phyloP scores from a whole-genome alignment of 176 grass and related monocot species.

The Microstegium vimineum region DNA sequence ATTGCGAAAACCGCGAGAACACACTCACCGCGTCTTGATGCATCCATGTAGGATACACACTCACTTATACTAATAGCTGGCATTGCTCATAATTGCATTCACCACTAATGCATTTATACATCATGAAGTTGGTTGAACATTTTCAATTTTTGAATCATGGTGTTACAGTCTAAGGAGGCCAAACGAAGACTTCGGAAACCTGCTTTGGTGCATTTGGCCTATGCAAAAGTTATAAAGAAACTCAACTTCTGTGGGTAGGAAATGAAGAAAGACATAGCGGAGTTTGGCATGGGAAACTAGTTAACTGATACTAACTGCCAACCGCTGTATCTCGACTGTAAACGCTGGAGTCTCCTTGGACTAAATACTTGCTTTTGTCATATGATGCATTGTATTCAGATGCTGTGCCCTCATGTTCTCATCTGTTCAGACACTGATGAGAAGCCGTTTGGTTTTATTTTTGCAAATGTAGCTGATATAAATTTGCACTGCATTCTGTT shows the following conservation, averaged over 20 bases:
- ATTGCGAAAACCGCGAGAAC: background rate
- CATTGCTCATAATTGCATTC: no score
- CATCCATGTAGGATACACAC: background rate
- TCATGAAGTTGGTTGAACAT: background rate
- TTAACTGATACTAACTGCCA: conserved; percentile 7
- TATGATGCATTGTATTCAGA: conserved; percentile 14
- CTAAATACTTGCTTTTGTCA: conserved; percentile 5
- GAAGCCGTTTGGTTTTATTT: conserved; percentile 22
- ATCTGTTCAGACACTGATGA: background rate
- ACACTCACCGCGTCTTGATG: background rate
- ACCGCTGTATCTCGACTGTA: background rate
- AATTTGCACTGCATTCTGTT: background rate
- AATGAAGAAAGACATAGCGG: background rate
- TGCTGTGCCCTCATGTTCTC: background rate
- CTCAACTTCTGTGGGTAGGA: conserved; percentile 91
- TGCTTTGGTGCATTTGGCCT: conserved; percentile 81
- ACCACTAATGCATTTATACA: background rate
- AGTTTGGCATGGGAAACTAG: conserved; percentile 2
- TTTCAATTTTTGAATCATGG: conserved; percentile 20
- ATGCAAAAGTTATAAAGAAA: conserved; percentile 98
- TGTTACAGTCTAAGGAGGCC: conserved; percentile 70
- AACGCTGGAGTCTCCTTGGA: background rate
- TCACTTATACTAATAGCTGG: background rate
- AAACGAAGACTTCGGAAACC: conserved; percentile 81
- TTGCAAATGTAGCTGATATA: conserved; percentile 30